Conservation (phyloP, 352 stramenopile genomes). For the Phytopythium boreale region DNA sequence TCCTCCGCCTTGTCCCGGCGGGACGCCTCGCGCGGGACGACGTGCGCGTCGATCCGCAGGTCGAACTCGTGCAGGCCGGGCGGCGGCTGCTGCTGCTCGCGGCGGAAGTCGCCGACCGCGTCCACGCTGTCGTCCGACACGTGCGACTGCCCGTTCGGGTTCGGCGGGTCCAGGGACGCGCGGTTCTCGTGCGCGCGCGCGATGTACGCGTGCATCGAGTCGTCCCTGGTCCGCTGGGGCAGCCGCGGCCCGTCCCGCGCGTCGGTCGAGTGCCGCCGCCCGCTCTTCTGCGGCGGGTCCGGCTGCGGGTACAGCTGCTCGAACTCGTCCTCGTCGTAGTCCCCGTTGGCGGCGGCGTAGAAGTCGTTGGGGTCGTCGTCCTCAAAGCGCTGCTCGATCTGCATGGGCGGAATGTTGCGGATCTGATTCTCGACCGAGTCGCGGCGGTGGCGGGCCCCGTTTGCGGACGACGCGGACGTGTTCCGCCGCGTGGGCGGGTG, state of each 20-base stretch:
- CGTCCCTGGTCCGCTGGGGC: neutral
- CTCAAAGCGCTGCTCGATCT: conserved; percentile 5
- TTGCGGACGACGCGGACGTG: conserved; percentile 17
- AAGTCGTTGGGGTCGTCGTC: conserved; percentile 17
- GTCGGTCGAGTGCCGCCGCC: conserved; percentile 20
- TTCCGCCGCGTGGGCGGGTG: conserved; percentile 19
- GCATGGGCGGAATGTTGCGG: neutral
- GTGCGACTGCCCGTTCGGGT: neutral
- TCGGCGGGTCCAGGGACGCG: neutral
- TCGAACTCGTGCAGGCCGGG: conserved; percentile 20
- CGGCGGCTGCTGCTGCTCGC: conserved; percentile 6
- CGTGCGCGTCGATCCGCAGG: conserved; percentile 21
- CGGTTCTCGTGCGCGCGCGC: conserved; percentile 9
- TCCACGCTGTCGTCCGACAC: conserved; percentile 13
- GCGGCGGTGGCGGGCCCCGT: conserved; percentile 16
- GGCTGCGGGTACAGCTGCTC: conserved; percentile 19
- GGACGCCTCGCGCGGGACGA: neutral
- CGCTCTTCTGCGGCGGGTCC: conserved; percentile 17
- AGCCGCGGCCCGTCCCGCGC: neutral
- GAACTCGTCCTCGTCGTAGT: conserved; percentile 12
- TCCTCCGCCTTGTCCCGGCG: conserved; percentile 5
- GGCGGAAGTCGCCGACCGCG: conserved; percentile 25
- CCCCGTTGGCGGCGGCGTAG: neutral
- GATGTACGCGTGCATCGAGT: conserved; percentile 17
- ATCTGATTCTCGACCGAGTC: neutral